Conservation (phyloP, 257 asterid species). For the Fraxinus pennsylvanica region DNA sequence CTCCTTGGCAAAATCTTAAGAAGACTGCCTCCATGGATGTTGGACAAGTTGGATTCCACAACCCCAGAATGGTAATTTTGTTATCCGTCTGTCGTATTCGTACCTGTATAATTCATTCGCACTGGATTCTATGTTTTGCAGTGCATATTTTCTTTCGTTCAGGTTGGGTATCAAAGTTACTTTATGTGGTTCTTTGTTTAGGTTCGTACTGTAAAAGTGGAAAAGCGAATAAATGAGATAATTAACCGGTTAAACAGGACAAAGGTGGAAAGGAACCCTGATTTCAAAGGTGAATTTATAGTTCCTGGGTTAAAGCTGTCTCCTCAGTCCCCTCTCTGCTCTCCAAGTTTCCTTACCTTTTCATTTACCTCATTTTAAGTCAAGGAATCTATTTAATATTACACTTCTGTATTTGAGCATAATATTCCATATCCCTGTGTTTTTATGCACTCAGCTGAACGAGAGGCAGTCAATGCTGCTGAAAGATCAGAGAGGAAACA, state of each 20-base stretch:
- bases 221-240: conserved; percentile 87
- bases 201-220: conserved; percentile 91
- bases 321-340: neutral
- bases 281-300: conserved; percentile 67
- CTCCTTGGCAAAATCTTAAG: conserved; percentile 97
- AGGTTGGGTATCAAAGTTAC: conserved; percentile 20
- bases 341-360: neutral
- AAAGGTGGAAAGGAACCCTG: conserved; percentile 91
- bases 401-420: conserved; percentile 14
- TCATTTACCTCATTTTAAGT: conserved; percentile 4
- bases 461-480: conserved; percentile 87
- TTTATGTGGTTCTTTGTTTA: conserved; percentile 30
- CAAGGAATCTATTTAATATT: neutral
- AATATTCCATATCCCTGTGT: conserved; percentile 7
- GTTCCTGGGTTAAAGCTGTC: conserved; percentile 1
- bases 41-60: conserved; percentile 97
- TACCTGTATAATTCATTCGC: neutral
- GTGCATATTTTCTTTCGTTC: conserved; percentile 14
- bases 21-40: conserved; percentile 98
- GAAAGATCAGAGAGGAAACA: conserved; percentile 91
- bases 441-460: conserved; percentile 63
- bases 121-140: conserved; percentile 7
- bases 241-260: conserved; percentile 91
- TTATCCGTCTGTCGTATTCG: neutral
- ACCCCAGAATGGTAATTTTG: conserved; percentile 71